Base-by-base conservation (phyloP, 208 protist genomes). In the Willaertia magna region DNA sequence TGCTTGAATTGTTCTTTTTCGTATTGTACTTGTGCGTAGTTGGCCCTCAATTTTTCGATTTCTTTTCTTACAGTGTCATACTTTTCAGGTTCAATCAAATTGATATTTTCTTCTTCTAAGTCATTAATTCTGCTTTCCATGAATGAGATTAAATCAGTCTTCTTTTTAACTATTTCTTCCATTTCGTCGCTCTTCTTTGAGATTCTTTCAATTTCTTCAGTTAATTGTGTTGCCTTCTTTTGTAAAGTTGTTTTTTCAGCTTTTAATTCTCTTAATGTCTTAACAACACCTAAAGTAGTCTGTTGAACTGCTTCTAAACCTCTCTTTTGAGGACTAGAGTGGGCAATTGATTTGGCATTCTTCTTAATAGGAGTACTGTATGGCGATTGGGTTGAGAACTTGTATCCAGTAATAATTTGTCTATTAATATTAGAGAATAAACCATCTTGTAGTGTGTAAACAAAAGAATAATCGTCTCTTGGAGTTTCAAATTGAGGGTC, bases 1-100 rank as follows among this genome's bases (percentile, higher is more conserved):
- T 81, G 40, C 26, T 81, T 81, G 76, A 81, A 81, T 81, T 81
- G 76, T 49, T 81, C 76, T 12, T 51, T 81, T 34, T 81, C 76
- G 44, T 44, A 81, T 40, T 51, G 44, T n/a, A 81, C 44, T 3
- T 30, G 26, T 39, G 76, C 34, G 51, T 81, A 81, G 76, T 81
- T 81, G 1, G 20, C 14, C 51, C 76, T 81, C n/a, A 81, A 20
- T 34, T 81, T 81, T 46, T 81, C 76, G n/a, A 81, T n/a, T 51
- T 81, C 76, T 22, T 30, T 81, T 34, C 51, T 26, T 18, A 81
- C 6, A 4, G 51, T 16, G 16, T 81, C 44, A 12, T 52, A 81
- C 43, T 81, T 81, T 81, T 81, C 76, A 51, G 76, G 76, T 51
- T 81, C n/a, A 18, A 81, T 39, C 11, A 81, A n/a, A 22, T 51